Evolutionary conservation across 2,329 filamentous ascomycete species (phyloP).

Genomic region (Zasmidium cellare): DNA sequence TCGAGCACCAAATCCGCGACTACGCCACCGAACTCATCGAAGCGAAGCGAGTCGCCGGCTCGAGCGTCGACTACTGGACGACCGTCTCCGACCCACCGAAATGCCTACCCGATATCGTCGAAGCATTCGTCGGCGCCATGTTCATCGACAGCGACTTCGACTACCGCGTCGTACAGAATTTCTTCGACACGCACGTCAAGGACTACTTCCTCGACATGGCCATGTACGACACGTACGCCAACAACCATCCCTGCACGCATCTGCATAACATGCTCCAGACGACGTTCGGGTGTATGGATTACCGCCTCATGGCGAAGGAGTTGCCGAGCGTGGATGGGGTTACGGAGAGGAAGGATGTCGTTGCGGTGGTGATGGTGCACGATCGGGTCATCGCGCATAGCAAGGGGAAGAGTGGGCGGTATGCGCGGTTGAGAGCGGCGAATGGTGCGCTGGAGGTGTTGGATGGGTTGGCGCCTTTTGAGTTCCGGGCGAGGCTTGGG

Average conservation of each 20-base stretch:
- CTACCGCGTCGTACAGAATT: slow-evolving; percentile 69
- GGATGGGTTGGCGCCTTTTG: slow-evolving; percentile 52
- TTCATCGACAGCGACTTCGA: slow-evolving; percentile 88
- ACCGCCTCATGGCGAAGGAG: slow-evolving; percentile 57
- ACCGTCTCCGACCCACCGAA: slow-evolving; percentile 67
- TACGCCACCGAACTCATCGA: slow-evolving; percentile 61
- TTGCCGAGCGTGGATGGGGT: slow-evolving; percentile 49
- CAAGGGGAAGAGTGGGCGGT: slow-evolving; percentile 63
- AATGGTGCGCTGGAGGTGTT: slow-evolving; percentile 56
- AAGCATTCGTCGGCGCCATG: slow-evolving; percentile 84
- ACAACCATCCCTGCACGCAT: slow-evolving; percentile 74
- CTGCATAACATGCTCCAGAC: slow-evolving; percentile 65
- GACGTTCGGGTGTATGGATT: slow-evolving; percentile 65
- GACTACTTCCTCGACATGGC: slow-evolving; percentile 84
- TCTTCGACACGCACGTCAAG: slow-evolving; percentile 73
- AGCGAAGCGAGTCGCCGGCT: slow-evolving; percentile 50
- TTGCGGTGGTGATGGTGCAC: slow-evolving; percentile 77
- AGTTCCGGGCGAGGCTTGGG: slow-evolving; percentile 61
- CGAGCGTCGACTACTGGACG: slow-evolving; percentile 69
- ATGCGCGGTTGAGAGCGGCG: slow-evolving; percentile 70
- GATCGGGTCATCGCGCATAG: slow-evolving; percentile 63
- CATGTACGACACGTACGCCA: slow-evolving; percentile 83
- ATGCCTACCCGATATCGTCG: slow-evolving; percentile 80
- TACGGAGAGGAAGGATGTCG: slow-evolving; percentile 47
- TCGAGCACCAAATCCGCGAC: slow-evolving; percentile 52